Base-by-base conservation (phyloP, 176 grass and related monocot genomes). In the Avena eriantha region DNA sequence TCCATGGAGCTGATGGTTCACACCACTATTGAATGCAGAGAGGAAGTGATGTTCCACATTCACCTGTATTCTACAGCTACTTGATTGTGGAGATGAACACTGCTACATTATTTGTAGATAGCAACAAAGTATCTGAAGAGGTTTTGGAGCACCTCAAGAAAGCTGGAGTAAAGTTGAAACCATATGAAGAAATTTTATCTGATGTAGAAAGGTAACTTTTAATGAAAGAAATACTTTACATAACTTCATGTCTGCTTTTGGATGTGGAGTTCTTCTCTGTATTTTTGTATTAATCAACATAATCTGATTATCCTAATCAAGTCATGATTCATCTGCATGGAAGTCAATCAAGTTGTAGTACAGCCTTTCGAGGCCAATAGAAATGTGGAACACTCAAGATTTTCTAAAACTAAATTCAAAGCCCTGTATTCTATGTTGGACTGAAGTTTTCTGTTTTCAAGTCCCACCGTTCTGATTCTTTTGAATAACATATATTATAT, bases 41-140 rank as follows among this genome's bases (percentile, higher is more conserved):
- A 88, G 96, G 96, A 88, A 94, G 78, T 88, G 96, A 98, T 85
- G 84, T 94, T 83, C 93, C 96, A 57, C 73, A 98, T 78, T 98
- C 96, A 80, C 96, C 96, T 88, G 93, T 98, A 66, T 98, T 95
- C 85, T 98, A 98, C 88, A 86, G 91, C 75, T 95, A 98, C 88
- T 82, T 98, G 47, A 79, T 91, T 84, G 92, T 98, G 57, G 96
- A 94, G 78, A 71, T 83, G 79, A 83, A 23, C 57, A 39, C 73
- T 65, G 92, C 92, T 78, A 89, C 90, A 72, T 88, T 98, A 73
- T 98, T 98, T 92, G 84, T 98, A 67, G 96, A 98, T 88, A 88
- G 50, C 61, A 91, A 61, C 36, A 98, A 98, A 84, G 80, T 98
- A 82, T 91, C 92, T 84, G 78, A 80, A 81, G 88, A 87, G 54